Evolutionary conservation across 2,329 filamentous ascomycete species (phyloP).

Genomic region (Aspergillus eucalypticola): DNA sequence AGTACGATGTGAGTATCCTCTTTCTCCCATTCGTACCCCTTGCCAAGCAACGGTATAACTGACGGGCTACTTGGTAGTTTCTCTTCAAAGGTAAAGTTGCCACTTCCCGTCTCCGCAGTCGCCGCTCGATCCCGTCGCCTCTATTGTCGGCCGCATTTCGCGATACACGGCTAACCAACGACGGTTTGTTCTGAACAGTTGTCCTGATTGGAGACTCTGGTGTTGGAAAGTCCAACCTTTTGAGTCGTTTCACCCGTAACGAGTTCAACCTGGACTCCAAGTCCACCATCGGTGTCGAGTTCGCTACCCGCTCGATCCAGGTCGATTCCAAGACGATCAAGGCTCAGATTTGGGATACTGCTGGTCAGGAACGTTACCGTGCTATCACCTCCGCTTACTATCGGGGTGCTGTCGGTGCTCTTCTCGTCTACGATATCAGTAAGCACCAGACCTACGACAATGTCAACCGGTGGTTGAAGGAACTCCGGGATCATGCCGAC

Average conservation of each 20-base stretch:
- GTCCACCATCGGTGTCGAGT: constrained; percentile 99
- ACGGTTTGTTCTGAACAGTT: constrained; percentile 56
- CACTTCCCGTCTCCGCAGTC: constrained; percentile 23
- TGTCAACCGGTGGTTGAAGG: constrained; percentile 98
- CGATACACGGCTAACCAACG: constrained; percentile 20
- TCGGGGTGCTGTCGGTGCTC: constrained; percentile 91
- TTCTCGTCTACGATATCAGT: constrained; percentile 99
- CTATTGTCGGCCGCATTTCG: constrained; percentile 1
- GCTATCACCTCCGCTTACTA: constrained; percentile 99
- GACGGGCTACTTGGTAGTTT: constrained; percentile 62
- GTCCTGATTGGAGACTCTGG: constrained; percentile 99
- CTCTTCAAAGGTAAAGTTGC: constrained; percentile 86
- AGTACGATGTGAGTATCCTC: constrained; percentile 85
- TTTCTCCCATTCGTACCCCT: background rate
- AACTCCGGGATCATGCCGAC: constrained; percentile 95
- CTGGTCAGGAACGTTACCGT: constrained; percentile 97
- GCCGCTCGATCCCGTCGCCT: constrained; percentile 19
- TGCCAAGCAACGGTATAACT: constrained; percentile 8
- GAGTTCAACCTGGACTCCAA: constrained; percentile 99
- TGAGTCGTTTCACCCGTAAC: constrained; percentile 99
- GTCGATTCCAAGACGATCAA: constrained; percentile 99
- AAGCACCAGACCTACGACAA: constrained; percentile 99
- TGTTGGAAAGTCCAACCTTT: constrained; percentile 99
- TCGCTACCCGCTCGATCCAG: constrained; percentile 96
- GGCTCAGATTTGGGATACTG: constrained; percentile 99